phyloP scores from a whole-genome alignment of 2,329 filamentous ascomycete genomes.

The Aspergillus quadrilineatus region DNA sequence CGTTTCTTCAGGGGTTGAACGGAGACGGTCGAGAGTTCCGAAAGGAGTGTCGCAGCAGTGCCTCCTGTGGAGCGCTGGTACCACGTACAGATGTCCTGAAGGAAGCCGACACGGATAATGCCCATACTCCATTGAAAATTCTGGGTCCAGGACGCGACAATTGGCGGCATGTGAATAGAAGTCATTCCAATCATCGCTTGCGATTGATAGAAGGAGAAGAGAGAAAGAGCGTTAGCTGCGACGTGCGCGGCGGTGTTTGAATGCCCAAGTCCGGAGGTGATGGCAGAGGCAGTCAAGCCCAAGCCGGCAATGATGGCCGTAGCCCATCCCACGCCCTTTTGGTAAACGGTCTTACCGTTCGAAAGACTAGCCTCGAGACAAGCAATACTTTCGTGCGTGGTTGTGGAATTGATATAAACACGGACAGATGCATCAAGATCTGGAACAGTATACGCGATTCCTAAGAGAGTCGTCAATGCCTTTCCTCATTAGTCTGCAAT shows the following conservation, averaged over 20 bases:
- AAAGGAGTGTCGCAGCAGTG: slow-evolving; percentile 74
- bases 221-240: slow-evolving; percentile 87
- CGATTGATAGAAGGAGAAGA: slow-evolving; percentile 91
- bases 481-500: not conserved
- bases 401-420: slow-evolving; percentile 74
- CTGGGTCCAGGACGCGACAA: slow-evolving; percentile 90
- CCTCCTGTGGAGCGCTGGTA: slow-evolving; percentile 93
- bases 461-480: slow-evolving; percentile 29
- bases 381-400: slow-evolving; percentile 65
- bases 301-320: slow-evolving; percentile 85
- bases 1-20: slow-evolving; percentile 75
- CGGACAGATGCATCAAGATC: slow-evolving; percentile 85
- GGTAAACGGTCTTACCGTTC: slow-evolving; percentile 88
- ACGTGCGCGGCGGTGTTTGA: slow-evolving; percentile 94
- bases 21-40: slow-evolving; percentile 70
- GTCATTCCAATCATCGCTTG: slow-evolving; percentile 89
- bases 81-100: slow-evolving; percentile 89
- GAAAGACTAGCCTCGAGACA: slow-evolving; percentile 86
- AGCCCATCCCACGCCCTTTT: slow-evolving; percentile 83
- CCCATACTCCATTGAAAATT: slow-evolving; percentile 99
- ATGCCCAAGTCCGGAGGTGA: slow-evolving; percentile 86
- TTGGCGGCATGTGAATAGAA: slow-evolving; percentile 76
- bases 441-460: slow-evolving; percentile 83
- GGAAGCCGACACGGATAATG: slow-evolving; percentile 81
- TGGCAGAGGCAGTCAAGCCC: slow-evolving; percentile 77